Percentiles rank a stretch among this genome's conserved stretches.
Evolutionary conservation across 192 early-diverging fungal genomes (phyloP).

Genomic region (Backusella westeae): DNA sequence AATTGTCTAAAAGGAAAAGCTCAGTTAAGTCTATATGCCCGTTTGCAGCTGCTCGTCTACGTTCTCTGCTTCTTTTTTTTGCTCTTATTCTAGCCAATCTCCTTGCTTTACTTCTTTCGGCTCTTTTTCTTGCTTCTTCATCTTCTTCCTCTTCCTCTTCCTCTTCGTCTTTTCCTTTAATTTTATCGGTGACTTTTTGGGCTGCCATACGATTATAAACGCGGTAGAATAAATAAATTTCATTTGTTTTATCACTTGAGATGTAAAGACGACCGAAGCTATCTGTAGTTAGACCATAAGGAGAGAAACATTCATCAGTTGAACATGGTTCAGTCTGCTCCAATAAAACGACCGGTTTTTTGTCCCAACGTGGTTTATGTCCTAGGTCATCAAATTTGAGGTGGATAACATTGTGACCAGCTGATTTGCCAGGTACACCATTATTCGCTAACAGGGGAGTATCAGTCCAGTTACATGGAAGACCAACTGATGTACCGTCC

Average conservation of each 20-base stretch:
- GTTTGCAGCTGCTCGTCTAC: background rate
- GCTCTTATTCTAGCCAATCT: background rate
- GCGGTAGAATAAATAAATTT: slow-evolving; percentile 25
- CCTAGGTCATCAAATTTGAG: slow-evolving; percentile 25
- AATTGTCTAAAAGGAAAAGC: background rate
- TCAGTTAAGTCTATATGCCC: background rate
- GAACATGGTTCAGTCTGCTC: slow-evolving; percentile 15
- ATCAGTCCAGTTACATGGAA: slow-evolving; percentile 35
- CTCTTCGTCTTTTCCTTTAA: slow-evolving; percentile 10
- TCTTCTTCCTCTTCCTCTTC: background rate
- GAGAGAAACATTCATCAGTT: background rate
- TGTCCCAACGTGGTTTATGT: slow-evolving; percentile 22
- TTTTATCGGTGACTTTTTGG: slow-evolving; percentile 17
- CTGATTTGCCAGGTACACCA: background rate
- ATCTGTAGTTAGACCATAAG: slow-evolving; percentile 23
- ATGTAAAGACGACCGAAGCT: slow-evolving; percentile 18
- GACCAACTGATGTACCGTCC: slow-evolving; percentile 25
- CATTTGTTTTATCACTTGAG: slow-evolving; percentile 21
- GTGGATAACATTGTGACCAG: slow-evolving; percentile 19
- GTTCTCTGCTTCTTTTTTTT: background rate
- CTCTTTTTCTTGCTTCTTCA: background rate
- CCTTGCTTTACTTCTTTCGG: background rate
- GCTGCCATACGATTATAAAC: slow-evolving; percentile 16
- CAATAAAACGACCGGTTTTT: slow-evolving; percentile 10
- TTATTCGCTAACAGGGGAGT: slow-evolving; percentile 25